These are phyloP conservation scores for Sophora flavescens DNA, from an alignment of 306 rosid species.

Conservation along the genomic window DNA sequence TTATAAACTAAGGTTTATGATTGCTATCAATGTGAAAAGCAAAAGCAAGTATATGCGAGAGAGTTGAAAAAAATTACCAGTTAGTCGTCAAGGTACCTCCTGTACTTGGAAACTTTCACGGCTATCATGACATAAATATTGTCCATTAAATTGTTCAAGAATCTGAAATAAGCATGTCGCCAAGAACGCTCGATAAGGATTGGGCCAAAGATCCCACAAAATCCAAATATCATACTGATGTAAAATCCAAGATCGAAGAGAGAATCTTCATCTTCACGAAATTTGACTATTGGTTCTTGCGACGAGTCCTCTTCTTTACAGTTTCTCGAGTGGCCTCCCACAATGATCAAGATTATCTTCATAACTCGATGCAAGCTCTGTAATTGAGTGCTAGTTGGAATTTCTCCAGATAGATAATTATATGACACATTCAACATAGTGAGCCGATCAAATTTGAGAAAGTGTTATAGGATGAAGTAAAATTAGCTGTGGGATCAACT, in stretches of 20 bases:
- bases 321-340: conserved; percentile 32
- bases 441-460: conserved; percentile 4
- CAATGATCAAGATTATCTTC: conserved; percentile 35
- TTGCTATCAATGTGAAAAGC: too few relatives aligned
- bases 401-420: conserved; percentile 25
- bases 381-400: conserved; percentile 37
- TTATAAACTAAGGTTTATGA: too few relatives aligned
- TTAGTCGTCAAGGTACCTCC: neutral
- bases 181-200: conserved; percentile 11
- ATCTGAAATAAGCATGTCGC: conserved; percentile 37
- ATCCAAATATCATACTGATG: conserved; percentile 32
- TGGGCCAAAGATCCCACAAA: conserved; percentile 32
- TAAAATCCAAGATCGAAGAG: conserved; percentile 3
- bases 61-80: neutral
- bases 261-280: neutral
- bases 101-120: neutral
- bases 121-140: neutral
- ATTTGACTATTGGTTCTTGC: neutral
- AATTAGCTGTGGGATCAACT: too few relatives aligned
- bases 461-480: too few relatives aligned
- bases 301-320: neutral
- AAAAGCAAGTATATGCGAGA: neutral
- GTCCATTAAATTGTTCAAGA: neutral
- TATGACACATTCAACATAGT: conserved; percentile 33
- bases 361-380: conserved; percentile 29